phyloP scores from a whole-genome alignment of 2,329 filamentous ascomycete genomes.

The Aphanocladium album region DNA sequence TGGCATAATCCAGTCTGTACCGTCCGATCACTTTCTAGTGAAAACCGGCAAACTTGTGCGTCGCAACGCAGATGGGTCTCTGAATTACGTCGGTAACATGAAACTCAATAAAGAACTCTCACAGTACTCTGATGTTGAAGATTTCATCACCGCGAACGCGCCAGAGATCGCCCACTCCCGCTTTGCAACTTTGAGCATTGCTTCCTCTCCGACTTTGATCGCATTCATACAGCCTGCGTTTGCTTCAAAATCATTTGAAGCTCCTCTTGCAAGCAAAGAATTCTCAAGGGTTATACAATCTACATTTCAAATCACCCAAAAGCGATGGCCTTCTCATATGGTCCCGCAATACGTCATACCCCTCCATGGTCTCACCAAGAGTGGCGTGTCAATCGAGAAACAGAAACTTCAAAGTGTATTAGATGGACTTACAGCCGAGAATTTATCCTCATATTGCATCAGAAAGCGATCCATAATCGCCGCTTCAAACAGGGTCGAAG shows the following conservation, averaged over 20 bases:
- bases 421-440: neutral
- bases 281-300: neutral
- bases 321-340: neutral
- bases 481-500: neutral
- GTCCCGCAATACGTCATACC: neutral
- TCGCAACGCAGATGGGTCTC: neutral
- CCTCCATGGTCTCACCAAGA: neutral
- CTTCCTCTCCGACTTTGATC: neutral
- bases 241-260: neutral
- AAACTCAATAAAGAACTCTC: neutral
- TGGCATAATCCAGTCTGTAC: neutral
- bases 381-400: too few species aligned
- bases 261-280: neutral
- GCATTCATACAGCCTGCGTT: neutral
- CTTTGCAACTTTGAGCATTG: neutral
- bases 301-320: neutral
- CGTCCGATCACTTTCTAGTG: neutral
- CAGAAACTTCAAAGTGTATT: neutral
- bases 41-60: neutral
- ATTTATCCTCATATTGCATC: neutral
- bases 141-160: neutral
- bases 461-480: neutral
- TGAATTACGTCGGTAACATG: neutral
- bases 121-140: neutral
- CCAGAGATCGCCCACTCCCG: neutral